These are phyloP conservation scores for Inga oerstediana DNA, from an alignment of 306 rosid species.

Conservation along the genomic window DNA sequence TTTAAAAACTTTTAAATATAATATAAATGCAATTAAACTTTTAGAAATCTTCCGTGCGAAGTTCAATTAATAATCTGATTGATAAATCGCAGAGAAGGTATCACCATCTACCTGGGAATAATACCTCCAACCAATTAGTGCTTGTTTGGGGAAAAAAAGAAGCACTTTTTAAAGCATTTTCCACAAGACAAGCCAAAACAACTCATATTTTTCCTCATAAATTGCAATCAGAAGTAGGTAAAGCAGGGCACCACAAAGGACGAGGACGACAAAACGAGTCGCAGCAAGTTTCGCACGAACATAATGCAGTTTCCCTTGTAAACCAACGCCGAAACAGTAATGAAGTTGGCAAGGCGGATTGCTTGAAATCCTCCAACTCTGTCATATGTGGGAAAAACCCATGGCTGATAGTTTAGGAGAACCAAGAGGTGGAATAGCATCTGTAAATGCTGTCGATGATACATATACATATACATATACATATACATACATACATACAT, in stretches of 20 bases:
- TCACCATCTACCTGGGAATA: neutral
- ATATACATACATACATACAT: no score
- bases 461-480: no score
- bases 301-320: neutral
- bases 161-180: no score
- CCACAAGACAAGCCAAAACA: no score
- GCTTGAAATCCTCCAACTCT: neutral
- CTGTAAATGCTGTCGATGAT: neutral
- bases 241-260: neutral
- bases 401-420: neutral
- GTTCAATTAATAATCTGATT: neutral
- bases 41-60: neutral
- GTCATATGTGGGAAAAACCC: neutral
- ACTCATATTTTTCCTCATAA: no score
- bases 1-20: neutral
- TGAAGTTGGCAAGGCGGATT: neutral
- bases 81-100: neutral
- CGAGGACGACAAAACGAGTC: neutral
- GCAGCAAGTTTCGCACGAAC: neutral
- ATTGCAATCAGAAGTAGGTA: neutral
- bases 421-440: neutral
- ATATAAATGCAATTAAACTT: neutral
- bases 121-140: neutral
- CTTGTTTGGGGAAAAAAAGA: no score
- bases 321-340: neutral